Conservation (phyloP, 2,329 filamentous ascomycete species). For the Aspergillus sp. region DNA sequence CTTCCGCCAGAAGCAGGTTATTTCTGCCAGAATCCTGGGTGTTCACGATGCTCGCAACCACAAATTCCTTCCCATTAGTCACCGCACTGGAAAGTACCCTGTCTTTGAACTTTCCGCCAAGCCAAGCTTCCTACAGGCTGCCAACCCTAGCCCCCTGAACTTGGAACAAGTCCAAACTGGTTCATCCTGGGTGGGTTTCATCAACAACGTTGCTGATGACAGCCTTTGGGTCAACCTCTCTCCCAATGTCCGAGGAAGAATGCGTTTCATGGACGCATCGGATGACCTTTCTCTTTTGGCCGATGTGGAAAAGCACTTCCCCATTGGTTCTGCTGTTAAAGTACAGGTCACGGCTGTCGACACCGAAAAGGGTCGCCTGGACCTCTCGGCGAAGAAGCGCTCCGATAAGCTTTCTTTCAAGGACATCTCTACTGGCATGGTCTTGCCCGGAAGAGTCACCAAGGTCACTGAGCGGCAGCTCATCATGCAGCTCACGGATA, state of each 20-base stretch:
- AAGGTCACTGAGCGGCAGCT: constrained; percentile 82
- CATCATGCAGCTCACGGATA: constrained; percentile 80
- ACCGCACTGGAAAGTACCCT: constrained; percentile 72
- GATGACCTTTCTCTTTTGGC: constrained; percentile 79
- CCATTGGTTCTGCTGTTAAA: constrained; percentile 82
- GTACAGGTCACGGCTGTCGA: constrained; percentile 77
- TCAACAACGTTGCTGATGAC: constrained; percentile 82
- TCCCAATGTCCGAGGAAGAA: constrained; percentile 80
- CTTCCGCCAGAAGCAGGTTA: constrained; percentile 69
- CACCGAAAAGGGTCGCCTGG: constrained; percentile 69
- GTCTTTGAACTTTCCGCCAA: constrained; percentile 88
- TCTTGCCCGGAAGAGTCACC: constrained; percentile 79
- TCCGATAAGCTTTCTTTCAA: constrained; percentile 65
- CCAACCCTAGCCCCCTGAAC: constrained; percentile 63
- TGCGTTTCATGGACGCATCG: constrained; percentile 79
- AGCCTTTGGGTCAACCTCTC: constrained; percentile 89
- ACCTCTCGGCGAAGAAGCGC: constrained; percentile 75
- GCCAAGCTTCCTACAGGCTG: constrained; percentile 55
- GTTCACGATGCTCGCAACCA: constrained; percentile 88
- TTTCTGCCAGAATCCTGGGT: constrained; percentile 77
- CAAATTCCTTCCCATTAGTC: constrained; percentile 86
- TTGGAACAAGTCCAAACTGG: constrained; percentile 72
- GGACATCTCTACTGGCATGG: constrained; percentile 73
- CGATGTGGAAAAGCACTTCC: constrained; percentile 76
- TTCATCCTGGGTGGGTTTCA: constrained; percentile 73